Conservation (phyloP, 2,329 filamentous ascomycete genomes). For the Diatrype stigma region DNA sequence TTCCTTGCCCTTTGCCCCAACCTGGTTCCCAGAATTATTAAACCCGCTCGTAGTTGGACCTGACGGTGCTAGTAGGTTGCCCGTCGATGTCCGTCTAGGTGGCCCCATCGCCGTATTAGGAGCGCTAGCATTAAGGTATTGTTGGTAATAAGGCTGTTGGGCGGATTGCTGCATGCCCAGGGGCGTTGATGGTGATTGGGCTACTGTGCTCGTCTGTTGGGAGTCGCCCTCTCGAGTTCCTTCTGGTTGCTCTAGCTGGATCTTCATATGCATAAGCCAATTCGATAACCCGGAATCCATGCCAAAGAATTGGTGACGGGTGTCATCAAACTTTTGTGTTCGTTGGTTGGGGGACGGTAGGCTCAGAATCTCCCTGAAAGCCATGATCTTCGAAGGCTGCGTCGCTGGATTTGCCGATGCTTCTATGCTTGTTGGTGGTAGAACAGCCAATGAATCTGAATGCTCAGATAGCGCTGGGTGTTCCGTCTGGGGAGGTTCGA, state of each 20-base stretch:
- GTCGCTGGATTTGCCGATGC: slow-evolving; percentile 10
- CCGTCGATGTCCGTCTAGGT: slow-evolving; percentile 21
- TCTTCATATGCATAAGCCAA: slow-evolving; percentile 48
- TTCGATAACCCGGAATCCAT: slow-evolving; percentile 70
- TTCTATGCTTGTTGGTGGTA: slow-evolving; percentile 12
- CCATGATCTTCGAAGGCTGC: slow-evolving; percentile 38
- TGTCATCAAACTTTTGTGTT: slow-evolving; percentile 69
- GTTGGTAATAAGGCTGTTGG: slow-evolving; percentile 52
- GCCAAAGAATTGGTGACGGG: slow-evolving; percentile 64
- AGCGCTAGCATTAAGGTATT: slow-evolving; percentile 49
- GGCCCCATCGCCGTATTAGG: slow-evolving; percentile 26
- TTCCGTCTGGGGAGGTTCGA: slow-evolving; percentile 12
- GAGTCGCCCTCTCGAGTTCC: slow-evolving; percentile 12
- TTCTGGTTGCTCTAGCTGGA: slow-evolving; percentile 44
- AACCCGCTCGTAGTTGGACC: slow-evolving; percentile 41
- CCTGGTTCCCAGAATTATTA: slow-evolving; percentile 55
- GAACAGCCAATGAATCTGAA: not conserved
- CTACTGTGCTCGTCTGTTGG: slow-evolving; percentile 3
- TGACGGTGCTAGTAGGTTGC: slow-evolving; percentile 28
- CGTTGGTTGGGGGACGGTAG: slow-evolving; percentile 63
- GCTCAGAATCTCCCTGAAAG: slow-evolving; percentile 74
- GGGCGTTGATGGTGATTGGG: slow-evolving; percentile 9
- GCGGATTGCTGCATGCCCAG: slow-evolving; percentile 7
- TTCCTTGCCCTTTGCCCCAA: slow-evolving; percentile 84
- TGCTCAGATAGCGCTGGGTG: slow-evolving; percentile 28